Evolutionary conservation across 345 rosid species (phyloP).

Genomic region (Citrus cavaleriei): DNA sequence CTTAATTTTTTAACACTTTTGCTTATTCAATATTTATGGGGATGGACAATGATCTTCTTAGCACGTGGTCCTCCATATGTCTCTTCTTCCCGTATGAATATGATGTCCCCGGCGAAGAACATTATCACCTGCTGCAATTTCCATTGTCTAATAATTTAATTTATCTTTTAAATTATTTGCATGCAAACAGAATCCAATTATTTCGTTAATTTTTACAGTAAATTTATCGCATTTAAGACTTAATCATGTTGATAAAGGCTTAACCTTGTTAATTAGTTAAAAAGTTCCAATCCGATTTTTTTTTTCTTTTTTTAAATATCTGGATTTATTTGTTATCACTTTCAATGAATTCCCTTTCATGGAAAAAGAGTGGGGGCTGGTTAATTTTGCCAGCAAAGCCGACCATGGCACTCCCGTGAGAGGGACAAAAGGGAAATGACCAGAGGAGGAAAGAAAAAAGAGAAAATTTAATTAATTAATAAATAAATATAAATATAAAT

Average conservation of each 20-base stretch:
- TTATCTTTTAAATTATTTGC: not conserved
- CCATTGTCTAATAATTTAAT: constrained; percentile 22
- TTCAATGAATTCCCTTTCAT: constrained; percentile 22
- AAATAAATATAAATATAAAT: not conserved
- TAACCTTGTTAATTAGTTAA: not conserved
- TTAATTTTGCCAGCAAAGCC: constrained; percentile 47
- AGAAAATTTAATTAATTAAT: not conserved
- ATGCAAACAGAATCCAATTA: constrained; percentile 14
- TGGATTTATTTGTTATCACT: constrained; percentile 1
- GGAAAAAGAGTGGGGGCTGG: constrained; percentile 17
- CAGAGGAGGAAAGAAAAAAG: not conserved
- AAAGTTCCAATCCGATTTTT: not conserved
- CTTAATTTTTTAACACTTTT: not conserved
- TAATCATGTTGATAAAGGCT: not conserved
- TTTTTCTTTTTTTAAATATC: not conserved
- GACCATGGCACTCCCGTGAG: constrained; percentile 66
- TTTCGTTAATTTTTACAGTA: not conserved
- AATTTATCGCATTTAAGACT: not conserved
- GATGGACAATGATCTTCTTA: constrained; percentile 46
- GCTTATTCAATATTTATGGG: constrained; percentile 24
- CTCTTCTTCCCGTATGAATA: constrained; percentile 16
- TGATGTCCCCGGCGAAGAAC: constrained; percentile 32
- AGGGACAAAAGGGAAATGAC: constrained; percentile 38
- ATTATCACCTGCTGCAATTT: constrained; percentile 41
- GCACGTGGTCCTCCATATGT: constrained; percentile 56